Base-by-base conservation (phyloP, 805 yeast genomes). In the Nakazawaea populi region DNA sequence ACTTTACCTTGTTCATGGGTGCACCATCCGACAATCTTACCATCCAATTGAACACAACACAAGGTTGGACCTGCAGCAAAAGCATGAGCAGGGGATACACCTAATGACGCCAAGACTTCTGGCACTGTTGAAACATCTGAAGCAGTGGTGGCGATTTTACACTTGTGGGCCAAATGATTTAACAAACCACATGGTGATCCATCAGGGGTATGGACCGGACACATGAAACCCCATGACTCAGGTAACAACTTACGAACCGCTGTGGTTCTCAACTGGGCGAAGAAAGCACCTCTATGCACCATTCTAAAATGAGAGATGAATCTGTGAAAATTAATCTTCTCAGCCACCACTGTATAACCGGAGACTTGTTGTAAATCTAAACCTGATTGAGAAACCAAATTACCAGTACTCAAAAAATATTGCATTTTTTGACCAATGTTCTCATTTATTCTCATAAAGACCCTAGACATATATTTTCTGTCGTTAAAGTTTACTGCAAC, bases 251-350 rank as follows among this genome's bases (percentile, higher is more conserved):
- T 94, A 75, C 99, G 83, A 46, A 94, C 99, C 1, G 98, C 87
- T 28, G 99, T 94, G 41, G 99, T 94, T 67, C 94, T 94, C 72
- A 94, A 79, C 69, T 92, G 96, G 43, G 99, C 97, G 68, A 94
- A 94, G 83, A 94, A 94, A 57, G 98, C 89, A 70, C 99, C 99
- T 82, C 99, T 87, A 71, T 94, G 99, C 48, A 94, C 98, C 99
- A 94, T 94, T 72, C 99, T 77, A 79, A 94, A 94, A 75, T 94
- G 99, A n/a, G 98, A 85, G 57, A 94, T 83, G 74, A 94, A 94
- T 65, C 99, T 86, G 70, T 94, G 87, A 78, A 90, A 94, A 68
- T 94, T 94, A 70, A 94, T 94, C 71, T 94, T 94, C 72, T 94
- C 99, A 4, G 98, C 99, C 55, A 94, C 98, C 58, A 94, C 99